Evolutionary conservation across 176 grass and related monocot genomes (phyloP).

Genomic region (Neostapfia colusana): DNA sequence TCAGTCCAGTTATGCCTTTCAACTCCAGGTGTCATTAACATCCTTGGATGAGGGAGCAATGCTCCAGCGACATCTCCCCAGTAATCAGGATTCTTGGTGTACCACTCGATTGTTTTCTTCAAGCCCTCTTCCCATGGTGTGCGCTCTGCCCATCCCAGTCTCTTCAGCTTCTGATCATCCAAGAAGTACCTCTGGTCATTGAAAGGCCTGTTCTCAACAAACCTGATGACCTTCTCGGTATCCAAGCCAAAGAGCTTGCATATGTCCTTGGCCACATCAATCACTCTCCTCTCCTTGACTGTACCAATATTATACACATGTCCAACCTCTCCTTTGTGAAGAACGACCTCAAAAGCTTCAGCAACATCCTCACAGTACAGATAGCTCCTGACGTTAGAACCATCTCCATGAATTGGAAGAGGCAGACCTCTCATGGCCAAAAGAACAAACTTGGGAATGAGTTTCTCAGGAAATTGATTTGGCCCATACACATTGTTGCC

Average conservation of each 20-base stretch:
- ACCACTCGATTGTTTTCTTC: constrained; percentile 75
- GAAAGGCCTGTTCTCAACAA: constrained; percentile 75
- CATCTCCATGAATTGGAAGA: constrained; percentile 78
- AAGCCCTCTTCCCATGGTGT: constrained; percentile 77
- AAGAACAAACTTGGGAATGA: constrained; percentile 79
- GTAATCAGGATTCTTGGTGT: constrained; percentile 68
- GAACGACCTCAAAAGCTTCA: constrained; percentile 78
- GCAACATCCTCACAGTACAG: constrained; percentile 79
- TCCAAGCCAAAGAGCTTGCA: constrained; percentile 68
- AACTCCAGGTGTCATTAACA: constrained; percentile 69
- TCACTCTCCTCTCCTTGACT: constrained; percentile 67
- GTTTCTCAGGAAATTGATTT: constrained; percentile 85
- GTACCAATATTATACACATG: constrained; percentile 83
- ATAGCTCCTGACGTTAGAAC: constrained; percentile 75
- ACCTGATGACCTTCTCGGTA: constrained; percentile 45
- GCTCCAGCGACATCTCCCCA: constrained; percentile 79
- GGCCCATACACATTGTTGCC: constrained; percentile 85
- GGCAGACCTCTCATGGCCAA: constrained; percentile 62
- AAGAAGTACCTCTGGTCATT: constrained; percentile 89
- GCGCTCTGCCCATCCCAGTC: constrained; percentile 68
- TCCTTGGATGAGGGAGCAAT: constrained; percentile 69
- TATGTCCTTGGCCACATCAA: constrained; percentile 77
- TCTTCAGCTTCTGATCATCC: constrained; percentile 80
- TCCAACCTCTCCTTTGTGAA: constrained; percentile 77
- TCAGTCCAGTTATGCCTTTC: constrained; percentile 58